Conservation (phyloP, 108 stramenopile genomes). For the Fistulifera pelliculosa region DNA sequence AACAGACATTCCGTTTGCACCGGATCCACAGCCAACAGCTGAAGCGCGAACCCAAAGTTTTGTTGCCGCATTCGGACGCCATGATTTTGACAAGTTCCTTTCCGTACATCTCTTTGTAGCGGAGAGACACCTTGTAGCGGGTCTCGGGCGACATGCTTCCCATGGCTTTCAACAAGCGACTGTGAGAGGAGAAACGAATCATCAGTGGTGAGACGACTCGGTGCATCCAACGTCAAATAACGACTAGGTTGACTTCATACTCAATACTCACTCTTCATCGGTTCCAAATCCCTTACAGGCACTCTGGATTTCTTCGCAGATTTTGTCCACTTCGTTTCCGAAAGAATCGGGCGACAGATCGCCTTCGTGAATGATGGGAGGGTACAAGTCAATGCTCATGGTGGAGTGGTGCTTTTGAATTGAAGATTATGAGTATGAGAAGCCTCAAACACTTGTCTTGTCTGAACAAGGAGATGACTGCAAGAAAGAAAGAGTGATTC, state of each 20-base stretch:
- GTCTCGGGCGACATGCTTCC: slow-evolving; percentile 21
- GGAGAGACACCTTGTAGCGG: slow-evolving; percentile 28
- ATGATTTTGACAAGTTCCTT: slow-evolving; percentile 34
- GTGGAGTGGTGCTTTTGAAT: not conserved
- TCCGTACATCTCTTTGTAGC: slow-evolving; percentile 33
- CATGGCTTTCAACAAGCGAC: slow-evolving; percentile 20
- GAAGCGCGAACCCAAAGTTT: slow-evolving; percentile 39
- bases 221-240: not conserved
- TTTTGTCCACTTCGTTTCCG: slow-evolving; percentile 23
- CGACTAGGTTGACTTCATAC: not conserved
- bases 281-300: slow-evolving; percentile 22
- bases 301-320: slow-evolving; percentile 10
- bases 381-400: slow-evolving; percentile 33
- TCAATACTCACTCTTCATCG: slow-evolving; percentile 6
- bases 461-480: too few relatives aligned
- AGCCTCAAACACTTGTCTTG: too few relatives aligned
- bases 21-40: slow-evolving; percentile 34
- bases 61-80: slow-evolving; percentile 32
- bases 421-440: too few relatives aligned
- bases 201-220: not conserved
- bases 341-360: slow-evolving; percentile 37
- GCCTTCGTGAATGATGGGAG: slow-evolving; percentile 13
- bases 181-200: not conserved
- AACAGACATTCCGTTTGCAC: slow-evolving; percentile 46
- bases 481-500: too few relatives aligned